Evolutionary conservation across 2,329 filamentous ascomycete genomes (phyloP), one percentile per base, ranked within the genome.

Genomic region (Apiospora hydei): DNA sequence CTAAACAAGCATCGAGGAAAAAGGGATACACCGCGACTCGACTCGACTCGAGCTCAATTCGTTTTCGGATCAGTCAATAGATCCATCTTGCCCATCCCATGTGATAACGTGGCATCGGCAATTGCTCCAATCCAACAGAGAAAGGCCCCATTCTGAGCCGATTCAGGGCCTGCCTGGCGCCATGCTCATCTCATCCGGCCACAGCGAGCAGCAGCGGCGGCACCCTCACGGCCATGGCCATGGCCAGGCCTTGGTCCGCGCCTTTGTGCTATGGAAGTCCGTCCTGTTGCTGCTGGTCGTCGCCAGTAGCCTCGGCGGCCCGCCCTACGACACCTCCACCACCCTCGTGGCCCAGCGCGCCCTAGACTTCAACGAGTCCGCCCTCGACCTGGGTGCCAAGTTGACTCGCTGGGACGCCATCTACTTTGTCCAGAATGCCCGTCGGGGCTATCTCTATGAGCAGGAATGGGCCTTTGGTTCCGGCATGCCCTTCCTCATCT

Each of bases 401-500:
- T 84, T 96, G 72, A 90, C 91, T 8, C 88, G 93, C 80, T 97
- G 94, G 94, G 94, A 97, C 80, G 92, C 91, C 44, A 85, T 97
- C 75, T 96, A 96, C 81, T 96, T 92, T 78, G 84, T 91, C 72
- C 87, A 90, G 75, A 81, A 85, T 64, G 89, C 93, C 5, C 85
- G 85, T 57, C 85, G 88, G 14, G 93, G 92, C 46, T 91, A 94
- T 76, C 71, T 91, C 14, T 93, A 90, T 80, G 94, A 97, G 83
- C 94, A 96, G 82, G 93, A 96, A 82, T 96, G 93, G 93, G 94
- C 94, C 0, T 96, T 95, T 83, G 92, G 91, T 49, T 75, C 78
- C 71, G 83, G 82, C 72, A 75, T 90, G 66, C 87, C 88, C 1
- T 75, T 80, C 11, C 75, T 83, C 51, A 84, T 88, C 30, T 80